phyloP scores from a whole-genome alignment of 2,329 filamentous ascomycete species.

The Clonostachys rosea region DNA sequence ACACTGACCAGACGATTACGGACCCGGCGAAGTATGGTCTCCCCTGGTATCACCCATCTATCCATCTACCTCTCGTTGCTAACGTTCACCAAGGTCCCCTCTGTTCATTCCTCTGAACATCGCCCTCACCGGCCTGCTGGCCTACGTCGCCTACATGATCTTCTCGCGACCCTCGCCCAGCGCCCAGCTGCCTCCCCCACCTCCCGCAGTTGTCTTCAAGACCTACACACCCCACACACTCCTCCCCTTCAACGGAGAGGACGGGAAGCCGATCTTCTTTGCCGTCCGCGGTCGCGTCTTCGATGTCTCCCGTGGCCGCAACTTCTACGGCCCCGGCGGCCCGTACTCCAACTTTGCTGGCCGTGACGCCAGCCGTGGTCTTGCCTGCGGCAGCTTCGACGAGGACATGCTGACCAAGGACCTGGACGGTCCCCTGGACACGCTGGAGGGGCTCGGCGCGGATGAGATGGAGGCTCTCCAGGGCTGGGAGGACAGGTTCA shows the following conservation, averaged over 20 bases:
- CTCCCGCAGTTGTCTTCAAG: slow-evolving; percentile 57
- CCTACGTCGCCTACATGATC: too few relatives aligned
- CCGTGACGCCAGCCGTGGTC: slow-evolving; percentile 79
- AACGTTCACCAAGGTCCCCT: too few relatives aligned
- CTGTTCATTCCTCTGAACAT: too few relatives aligned
- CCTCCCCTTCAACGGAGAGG: slow-evolving; percentile 77
- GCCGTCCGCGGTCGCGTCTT: slow-evolving; percentile 90
- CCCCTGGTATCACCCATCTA: too few relatives aligned
- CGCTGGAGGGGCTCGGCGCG: slow-evolving; percentile 62
- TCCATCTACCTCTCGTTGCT: too few relatives aligned
- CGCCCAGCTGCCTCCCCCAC: too few relatives aligned
- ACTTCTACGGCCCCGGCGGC: slow-evolving; percentile 95
- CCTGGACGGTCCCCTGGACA: slow-evolving; percentile 77
- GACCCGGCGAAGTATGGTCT: too few relatives aligned
- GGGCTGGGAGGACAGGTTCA: slow-evolving; percentile 92
- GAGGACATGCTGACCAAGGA: slow-evolving; percentile 93
- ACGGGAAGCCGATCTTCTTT: slow-evolving; percentile 74
- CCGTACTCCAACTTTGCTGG: slow-evolving; percentile 97
- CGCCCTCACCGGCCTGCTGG: too few relatives aligned
- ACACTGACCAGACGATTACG: too few relatives aligned
- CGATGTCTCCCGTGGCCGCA: slow-evolving; percentile 79
- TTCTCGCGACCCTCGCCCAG: too few relatives aligned
- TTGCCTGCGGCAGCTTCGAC: slow-evolving; percentile 91
- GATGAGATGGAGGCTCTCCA: slow-evolving; percentile 80
- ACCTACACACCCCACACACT: slow-evolving; percentile 76